phyloP scores from a whole-genome alignment of 2,329 filamentous ascomycete species.

The Drechslerella dactyloides region DNA sequence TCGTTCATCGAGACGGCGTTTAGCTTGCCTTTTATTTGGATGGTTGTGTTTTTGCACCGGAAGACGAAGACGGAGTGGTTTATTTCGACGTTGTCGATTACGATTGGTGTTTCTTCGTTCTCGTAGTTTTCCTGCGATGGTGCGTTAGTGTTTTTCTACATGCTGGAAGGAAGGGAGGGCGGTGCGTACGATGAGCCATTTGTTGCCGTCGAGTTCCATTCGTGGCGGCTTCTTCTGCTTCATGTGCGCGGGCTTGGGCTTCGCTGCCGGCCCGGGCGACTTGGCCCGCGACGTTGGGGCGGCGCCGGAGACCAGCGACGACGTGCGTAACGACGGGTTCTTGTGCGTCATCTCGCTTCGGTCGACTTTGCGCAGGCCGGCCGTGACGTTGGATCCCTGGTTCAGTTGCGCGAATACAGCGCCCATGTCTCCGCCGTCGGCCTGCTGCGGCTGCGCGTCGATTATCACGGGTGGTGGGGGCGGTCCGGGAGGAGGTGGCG shows the following conservation, averaged over 20 bases:
- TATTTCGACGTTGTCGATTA: constrained; percentile 81
- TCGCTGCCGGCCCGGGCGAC: constrained; percentile 86
- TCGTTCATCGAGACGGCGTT: constrained; percentile 98
- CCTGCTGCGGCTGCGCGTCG: constrained; percentile 60
- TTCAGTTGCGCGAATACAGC: constrained; percentile 94
- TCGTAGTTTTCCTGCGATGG: constrained; percentile 82
- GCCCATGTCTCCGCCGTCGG: constrained; percentile 72
- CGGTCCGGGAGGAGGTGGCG: constrained; percentile 73
- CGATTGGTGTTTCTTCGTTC: constrained; percentile 68
- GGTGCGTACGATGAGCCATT: constrained; percentile 79
- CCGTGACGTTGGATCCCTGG: constrained; percentile 84
- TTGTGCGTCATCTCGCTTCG: constrained; percentile 98
- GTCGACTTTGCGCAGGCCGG: constrained; percentile 89
- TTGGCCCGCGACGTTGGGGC: constrained; percentile 68
- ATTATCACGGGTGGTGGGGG: constrained; percentile 69
- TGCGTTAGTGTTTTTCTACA: constrained; percentile 29
- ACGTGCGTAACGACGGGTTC: constrained; percentile 82
- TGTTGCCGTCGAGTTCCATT: constrained; percentile 83
- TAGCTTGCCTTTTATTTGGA: constrained; percentile 89
- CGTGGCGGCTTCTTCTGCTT: constrained; percentile 79
- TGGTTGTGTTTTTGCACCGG: constrained; percentile 86
- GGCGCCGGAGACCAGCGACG: constrained; percentile 70
- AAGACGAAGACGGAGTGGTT: constrained; percentile 90
- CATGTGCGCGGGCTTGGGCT: constrained; percentile 85
- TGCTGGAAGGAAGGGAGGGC: constrained; percentile 6